Percentiles rank a stretch among this genome's conserved stretches.
Evolutionary conservation across 2,329 filamentous ascomycete genomes (phyloP).

Genomic region (Eurotiales sp.): DNA sequence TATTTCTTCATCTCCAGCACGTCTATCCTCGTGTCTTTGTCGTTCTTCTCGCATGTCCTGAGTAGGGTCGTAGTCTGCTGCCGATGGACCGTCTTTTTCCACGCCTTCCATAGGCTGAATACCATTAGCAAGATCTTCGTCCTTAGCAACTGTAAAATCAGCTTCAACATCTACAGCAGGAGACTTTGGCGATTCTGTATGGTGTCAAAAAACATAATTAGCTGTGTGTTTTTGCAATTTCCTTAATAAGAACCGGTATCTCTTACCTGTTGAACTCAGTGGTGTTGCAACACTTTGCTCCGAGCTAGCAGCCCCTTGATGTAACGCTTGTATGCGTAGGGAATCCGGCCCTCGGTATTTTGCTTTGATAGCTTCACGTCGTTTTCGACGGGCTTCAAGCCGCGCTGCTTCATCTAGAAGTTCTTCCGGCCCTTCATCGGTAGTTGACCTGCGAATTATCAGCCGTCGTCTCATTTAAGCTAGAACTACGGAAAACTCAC

Average conservation of each 20-base stretch:
- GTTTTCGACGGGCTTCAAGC: constrained; percentile 78
- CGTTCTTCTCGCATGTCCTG: constrained; percentile 84
- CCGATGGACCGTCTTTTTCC: constrained; percentile 74
- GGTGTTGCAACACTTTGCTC: constrained; percentile 47
- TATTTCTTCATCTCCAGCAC: constrained; percentile 52
- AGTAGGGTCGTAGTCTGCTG: constrained; percentile 87
- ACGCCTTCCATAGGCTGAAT: constrained; percentile 33
- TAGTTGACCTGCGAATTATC: neutral
- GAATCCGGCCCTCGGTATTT: constrained; percentile 70
- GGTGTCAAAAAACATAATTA: constrained; percentile 36
- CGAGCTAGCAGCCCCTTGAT: constrained; percentile 58
- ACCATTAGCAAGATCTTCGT: constrained; percentile 63
- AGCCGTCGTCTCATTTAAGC: too few species aligned
- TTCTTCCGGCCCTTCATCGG: constrained; percentile 45
- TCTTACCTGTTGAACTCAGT: constrained; percentile 11
- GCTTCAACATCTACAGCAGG: constrained; percentile 45
- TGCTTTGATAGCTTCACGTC: constrained; percentile 78
- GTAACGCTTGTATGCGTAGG: constrained; percentile 70
- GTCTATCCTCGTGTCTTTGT: constrained; percentile 63
- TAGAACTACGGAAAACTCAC: constrained; percentile 44
- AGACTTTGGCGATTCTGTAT: constrained; percentile 15
- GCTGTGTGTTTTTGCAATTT: constrained; percentile 31
- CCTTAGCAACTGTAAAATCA: constrained; percentile 61
- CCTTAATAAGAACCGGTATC: neutral
- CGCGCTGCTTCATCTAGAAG: constrained; percentile 76